These are phyloP conservation scores for Flaveria linearis DNA, from an alignment of 129 eudicot genomes.

Conservation along the genomic window DNA sequence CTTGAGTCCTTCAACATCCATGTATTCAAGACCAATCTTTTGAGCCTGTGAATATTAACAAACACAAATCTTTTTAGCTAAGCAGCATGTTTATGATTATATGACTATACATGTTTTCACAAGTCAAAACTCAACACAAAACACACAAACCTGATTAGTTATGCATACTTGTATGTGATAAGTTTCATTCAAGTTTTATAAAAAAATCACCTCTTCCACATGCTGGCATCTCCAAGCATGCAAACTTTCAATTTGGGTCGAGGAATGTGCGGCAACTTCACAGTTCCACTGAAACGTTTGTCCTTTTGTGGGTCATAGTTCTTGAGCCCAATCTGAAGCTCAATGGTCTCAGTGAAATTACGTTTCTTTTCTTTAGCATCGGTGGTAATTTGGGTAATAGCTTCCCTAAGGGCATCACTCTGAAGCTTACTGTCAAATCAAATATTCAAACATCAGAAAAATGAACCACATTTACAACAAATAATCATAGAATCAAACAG, in stretches of 20 bases:
- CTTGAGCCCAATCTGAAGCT: slow-evolving; percentile 19
- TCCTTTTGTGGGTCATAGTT: slow-evolving; percentile 15
- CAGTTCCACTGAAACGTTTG: slow-evolving; percentile 20
- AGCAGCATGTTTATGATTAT: no score
- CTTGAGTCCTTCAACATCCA: slow-evolving; percentile 20
- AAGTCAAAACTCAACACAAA: neutral
- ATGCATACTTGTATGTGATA: neutral
- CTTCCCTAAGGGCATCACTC: slow-evolving; percentile 55
- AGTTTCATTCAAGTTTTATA: neutral
- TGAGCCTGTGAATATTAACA: slow-evolving; percentile 11
- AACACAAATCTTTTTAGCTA: neutral
- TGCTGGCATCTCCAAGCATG: slow-evolving; percentile 30
- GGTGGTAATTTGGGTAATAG: slow-evolving; percentile 19
- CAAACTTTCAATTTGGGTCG: slow-evolving; percentile 52
- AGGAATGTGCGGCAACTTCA: slow-evolving; percentile 50
- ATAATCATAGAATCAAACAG: neutral
- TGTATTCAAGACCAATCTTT: slow-evolving; percentile 16
- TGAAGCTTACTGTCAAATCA: slow-evolving; percentile 46
- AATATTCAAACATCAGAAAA: neutral
- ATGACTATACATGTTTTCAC: no score
- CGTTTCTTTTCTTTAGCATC: slow-evolving; percentile 16
- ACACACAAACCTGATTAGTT: neutral
- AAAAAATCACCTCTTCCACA: slow-evolving; percentile 44
- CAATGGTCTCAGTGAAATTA: slow-evolving; percentile 7
- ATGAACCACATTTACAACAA: neutral